Conservation (phyloP, 805 yeast species). For the Wickerhamiella hasegawae region DNA sequence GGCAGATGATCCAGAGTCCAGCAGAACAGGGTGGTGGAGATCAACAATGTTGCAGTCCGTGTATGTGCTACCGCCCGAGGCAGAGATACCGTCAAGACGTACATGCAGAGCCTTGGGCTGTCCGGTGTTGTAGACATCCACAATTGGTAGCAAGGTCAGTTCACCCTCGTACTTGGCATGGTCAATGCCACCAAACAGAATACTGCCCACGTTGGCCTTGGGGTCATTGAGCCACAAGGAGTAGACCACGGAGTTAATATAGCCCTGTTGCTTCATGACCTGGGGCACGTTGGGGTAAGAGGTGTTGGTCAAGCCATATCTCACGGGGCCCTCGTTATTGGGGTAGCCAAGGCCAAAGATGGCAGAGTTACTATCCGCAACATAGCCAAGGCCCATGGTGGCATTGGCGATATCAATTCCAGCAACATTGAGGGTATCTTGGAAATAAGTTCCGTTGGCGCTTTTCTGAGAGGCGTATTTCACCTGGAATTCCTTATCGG, state of each 20-base stretch:
- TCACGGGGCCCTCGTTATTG: neutral
- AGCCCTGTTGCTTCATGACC: conserved; percentile 33
- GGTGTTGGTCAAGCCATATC: conserved; percentile 3
- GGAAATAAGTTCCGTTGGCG: conserved; percentile 11
- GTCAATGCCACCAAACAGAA: conserved; percentile 33
- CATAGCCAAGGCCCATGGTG: neutral
- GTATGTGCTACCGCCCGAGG: neutral
- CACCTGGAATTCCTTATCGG: conserved; percentile 8
- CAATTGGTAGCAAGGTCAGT: conserved; percentile 22
- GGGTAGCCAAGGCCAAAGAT: conserved; percentile 22
- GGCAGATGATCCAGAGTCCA: conserved; percentile 46
- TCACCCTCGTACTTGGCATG: conserved; percentile 27
- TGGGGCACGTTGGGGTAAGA: conserved; percentile 49
- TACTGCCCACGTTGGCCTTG: conserved; percentile 21
- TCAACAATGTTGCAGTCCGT: neutral
- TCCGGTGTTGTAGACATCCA: conserved; percentile 8
- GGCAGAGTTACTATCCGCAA: neutral
- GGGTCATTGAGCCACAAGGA: conserved; percentile 29
- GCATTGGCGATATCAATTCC: neutral
- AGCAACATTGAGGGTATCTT: neutral
- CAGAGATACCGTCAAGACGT: conserved; percentile 7
- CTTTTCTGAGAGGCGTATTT: neutral
- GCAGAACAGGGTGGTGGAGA: conserved; percentile 24
- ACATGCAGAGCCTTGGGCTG: conserved; percentile 7
- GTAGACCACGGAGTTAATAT: conserved; percentile 29